Evolutionary conservation across 2,329 filamentous ascomycete species (phyloP).

Genomic region (Huntiella abstrusa): DNA sequence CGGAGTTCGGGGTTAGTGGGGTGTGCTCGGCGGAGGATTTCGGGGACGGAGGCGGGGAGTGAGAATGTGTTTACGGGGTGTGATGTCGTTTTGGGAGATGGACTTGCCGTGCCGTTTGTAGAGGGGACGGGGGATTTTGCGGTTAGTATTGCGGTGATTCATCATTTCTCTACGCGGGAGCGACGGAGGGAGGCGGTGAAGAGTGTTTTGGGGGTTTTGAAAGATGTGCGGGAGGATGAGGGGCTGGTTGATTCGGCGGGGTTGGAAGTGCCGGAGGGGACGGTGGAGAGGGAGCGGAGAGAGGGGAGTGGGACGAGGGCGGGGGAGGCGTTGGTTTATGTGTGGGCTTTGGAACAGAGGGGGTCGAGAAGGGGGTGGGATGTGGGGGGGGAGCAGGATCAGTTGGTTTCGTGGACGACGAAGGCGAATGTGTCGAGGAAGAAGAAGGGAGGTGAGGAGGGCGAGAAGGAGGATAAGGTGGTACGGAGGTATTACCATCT

Average conservation of each 20-base stretch:
- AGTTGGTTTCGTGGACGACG: conserved; percentile 90
- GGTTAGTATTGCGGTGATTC: conserved; percentile 84
- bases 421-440: conserved; percentile 17
- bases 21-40: conserved; percentile 42
- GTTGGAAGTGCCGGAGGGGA: conserved; percentile 4
- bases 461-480: conserved; percentile 30
- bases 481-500: conserved; percentile 91
- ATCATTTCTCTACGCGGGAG: conserved; percentile 67
- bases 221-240: conserved; percentile 24
- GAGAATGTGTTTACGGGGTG: conserved; percentile 27
- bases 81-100: conserved; percentile 61
- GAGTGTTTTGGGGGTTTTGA: conserved; percentile 34
- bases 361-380: conserved; percentile 77
- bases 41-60: conserved; percentile 18
- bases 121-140: conserved; percentile 49
- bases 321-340: conserved; percentile 65
- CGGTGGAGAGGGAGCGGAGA: conserved; percentile 16
- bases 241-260: conserved; percentile 1
- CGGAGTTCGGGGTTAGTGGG: conserved; percentile 51
- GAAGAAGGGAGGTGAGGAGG: no score
- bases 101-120: conserved; percentile 65
- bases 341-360: conserved; percentile 90
- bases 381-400: conserved; percentile 65
- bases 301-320: neutral
- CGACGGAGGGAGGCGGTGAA: conserved; percentile 55